Conservation (phyloP, 108 stramenopile genomes). For the Conticribra guillardii region DNA sequence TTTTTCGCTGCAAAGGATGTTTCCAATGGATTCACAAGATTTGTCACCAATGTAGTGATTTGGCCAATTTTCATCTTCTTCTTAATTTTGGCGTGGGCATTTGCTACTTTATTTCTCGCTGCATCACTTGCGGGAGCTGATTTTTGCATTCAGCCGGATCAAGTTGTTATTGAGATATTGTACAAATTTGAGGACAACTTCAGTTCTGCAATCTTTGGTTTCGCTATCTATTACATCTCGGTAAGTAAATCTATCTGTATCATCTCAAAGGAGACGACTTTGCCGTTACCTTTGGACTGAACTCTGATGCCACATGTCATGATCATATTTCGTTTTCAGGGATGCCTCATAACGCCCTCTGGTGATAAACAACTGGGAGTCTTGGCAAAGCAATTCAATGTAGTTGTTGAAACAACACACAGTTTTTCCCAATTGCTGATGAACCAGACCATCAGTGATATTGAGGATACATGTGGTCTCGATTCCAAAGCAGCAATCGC, state of each 20-base stretch:
- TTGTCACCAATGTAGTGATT: conserved; percentile 3
- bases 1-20: conserved; percentile 8
- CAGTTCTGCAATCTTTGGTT: conserved; percentile 3
- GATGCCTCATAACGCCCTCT: no score
- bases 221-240: conserved; percentile 20
- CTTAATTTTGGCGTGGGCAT: conserved; percentile 25
- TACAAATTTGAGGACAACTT: neutral
- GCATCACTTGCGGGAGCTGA: conserved; percentile 25
- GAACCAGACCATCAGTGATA: neutral
- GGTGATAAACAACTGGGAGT: neutral
- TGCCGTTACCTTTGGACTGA: neutral
- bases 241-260: conserved; percentile 13
- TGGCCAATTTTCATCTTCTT: conserved; percentile 30
- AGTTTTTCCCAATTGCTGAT: neutral
- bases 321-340: neutral
- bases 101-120: conserved; percentile 28
- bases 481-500: conserved; percentile 4
- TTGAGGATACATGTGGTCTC: conserved; percentile 3
- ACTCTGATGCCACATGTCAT: neutral
- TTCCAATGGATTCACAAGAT: conserved; percentile 13
- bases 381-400: no score
- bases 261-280: neutral
- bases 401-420: neutral
- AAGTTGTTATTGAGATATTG: conserved; percentile 1
- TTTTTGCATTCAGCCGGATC: conserved; percentile 34